Evolutionary conservation across 1,139 yeast species (phyloP).

Genomic region (Nadsonia starkeyi-henricii): DNA sequence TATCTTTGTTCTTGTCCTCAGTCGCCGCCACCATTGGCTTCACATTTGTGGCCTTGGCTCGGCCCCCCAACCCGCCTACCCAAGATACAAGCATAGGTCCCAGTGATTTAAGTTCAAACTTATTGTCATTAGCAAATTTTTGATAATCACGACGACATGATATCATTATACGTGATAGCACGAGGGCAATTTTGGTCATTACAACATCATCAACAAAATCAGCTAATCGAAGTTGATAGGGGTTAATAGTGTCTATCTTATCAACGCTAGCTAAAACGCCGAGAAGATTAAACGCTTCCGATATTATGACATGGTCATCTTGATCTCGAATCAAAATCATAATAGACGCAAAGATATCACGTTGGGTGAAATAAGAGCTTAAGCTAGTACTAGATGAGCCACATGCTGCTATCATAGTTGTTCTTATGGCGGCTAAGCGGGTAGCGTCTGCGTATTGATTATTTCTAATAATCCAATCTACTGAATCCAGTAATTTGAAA

Average conservation of each 20-base stretch:
- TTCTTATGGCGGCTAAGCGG: constrained; percentile 21
- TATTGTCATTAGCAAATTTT: neutral
- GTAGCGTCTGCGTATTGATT: constrained; percentile 12
- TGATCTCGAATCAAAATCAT: constrained; percentile 20
- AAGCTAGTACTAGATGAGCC: constrained; percentile 23
- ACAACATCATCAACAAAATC: constrained; percentile 26
- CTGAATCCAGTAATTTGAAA: constrained; percentile 16
- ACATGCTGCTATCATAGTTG: constrained; percentile 22
- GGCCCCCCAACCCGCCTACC: constrained; percentile 7
- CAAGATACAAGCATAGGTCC: constrained; percentile 10
- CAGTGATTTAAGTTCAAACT: neutral
- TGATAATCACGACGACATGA: neutral
- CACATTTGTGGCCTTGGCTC: neutral
- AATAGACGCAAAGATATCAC: constrained; percentile 26
- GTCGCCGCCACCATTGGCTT: too few species aligned
- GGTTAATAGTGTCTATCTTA: constrained; percentile 23
- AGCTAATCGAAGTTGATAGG: constrained; percentile 25
- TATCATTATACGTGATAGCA: constrained; percentile 18
- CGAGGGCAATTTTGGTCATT: constrained; percentile 21
- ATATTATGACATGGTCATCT: constrained; percentile 14
- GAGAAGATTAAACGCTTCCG: constrained; percentile 24
- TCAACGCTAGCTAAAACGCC: constrained; percentile 27
- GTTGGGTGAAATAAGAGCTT: constrained; percentile 22
- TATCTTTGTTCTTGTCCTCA: neutral
- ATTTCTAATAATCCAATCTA: constrained; percentile 15